phyloP scores from a whole-genome alignment of 2,329 filamentous ascomycete species.

The Verticillium alfalfae region DNA sequence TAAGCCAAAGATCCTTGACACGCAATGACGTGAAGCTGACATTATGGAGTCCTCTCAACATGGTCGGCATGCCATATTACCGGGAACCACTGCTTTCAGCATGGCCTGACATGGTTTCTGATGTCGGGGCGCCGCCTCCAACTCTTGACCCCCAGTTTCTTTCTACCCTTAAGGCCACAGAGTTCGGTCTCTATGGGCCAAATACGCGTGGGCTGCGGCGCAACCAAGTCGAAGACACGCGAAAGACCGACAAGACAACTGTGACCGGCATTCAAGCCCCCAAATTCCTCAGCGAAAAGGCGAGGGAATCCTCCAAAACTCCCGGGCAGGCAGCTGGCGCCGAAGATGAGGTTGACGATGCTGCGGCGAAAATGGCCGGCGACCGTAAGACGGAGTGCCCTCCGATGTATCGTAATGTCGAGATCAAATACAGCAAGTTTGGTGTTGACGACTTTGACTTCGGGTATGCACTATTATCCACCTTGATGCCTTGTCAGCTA shows the following conservation, averaged over 20 bases:
- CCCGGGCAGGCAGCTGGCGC: constrained; percentile 31
- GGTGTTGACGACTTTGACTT: constrained; percentile 99
- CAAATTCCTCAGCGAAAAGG: constrained; percentile 93
- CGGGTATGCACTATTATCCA: constrained; percentile 48
- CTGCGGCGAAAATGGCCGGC: constrained; percentile 61
- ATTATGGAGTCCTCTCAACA: constrained; percentile 63
- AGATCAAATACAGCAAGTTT: constrained; percentile 99
- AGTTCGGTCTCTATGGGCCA: constrained; percentile 73
- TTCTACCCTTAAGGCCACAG: constrained; percentile 61
- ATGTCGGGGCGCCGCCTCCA: constrained; percentile 75
- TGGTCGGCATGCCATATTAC: constrained; percentile 90
- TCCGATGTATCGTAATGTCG: constrained; percentile 84
- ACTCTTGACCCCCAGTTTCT: constrained; percentile 70
- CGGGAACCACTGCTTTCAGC: constrained; percentile 80
- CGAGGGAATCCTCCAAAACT: constrained; percentile 57
- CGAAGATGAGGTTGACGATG: constrained; percentile 46
- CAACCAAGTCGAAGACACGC: constrained; percentile 79
- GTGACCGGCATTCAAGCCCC: constrained; percentile 65
- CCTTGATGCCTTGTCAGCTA: not conserved
- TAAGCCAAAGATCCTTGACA: constrained; percentile 30
- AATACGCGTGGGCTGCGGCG: constrained; percentile 69
- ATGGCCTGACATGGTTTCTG: constrained; percentile 82
- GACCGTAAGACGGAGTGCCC: constrained; percentile 77
- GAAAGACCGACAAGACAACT: constrained; percentile 53
- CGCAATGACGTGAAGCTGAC: constrained; percentile 1